A percentile compares a stretch with the other conserved stretches of the same genome.
These are phyloP conservation scores for Aciculosporium take DNA, from an alignment of 2,329 filamentous ascomycete species.

Conservation along the genomic window DNA sequence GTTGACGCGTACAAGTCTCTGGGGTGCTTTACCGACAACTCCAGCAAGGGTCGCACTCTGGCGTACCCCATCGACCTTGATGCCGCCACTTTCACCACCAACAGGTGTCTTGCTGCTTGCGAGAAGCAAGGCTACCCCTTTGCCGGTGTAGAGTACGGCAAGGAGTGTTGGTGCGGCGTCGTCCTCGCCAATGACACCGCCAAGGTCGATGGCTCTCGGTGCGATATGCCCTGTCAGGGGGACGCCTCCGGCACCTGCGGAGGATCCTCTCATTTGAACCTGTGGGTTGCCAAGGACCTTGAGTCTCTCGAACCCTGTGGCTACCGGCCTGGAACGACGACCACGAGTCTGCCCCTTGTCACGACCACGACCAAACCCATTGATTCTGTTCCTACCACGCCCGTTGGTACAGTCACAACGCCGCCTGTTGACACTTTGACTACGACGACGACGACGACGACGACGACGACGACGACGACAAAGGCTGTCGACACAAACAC, in stretches of 20 bases:
- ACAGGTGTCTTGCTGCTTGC: constrained; percentile 29
- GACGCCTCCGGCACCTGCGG: constrained; percentile 28
- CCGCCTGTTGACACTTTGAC: background rate
- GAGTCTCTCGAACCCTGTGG: constrained; percentile 36
- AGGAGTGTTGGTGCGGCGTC: constrained; percentile 36
- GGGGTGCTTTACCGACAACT: constrained; percentile 45
- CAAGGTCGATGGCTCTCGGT: constrained; percentile 24
- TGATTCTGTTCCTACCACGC: no score
- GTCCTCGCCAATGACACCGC: constrained; percentile 34
- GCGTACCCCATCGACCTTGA: constrained; percentile 27
- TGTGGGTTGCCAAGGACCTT: constrained; percentile 35
- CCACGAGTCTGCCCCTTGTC: constrained; percentile 13
- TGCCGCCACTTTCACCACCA: constrained; percentile 24
- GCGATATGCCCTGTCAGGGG: constrained; percentile 38
- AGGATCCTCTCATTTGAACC: constrained; percentile 25
- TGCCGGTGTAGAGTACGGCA: constrained; percentile 31
- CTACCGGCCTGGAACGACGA: constrained; percentile 14
- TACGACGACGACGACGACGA: constrained; percentile 7
- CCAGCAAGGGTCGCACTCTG: constrained; percentile 27
- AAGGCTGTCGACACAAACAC: constrained; percentile 2
- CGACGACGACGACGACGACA: constrained; percentile 6
- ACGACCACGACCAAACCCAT: constrained; percentile 7
- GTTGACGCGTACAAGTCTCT: constrained; percentile 39
- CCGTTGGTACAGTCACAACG: constrained; percentile 5
- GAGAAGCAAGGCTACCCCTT: constrained; percentile 29